These are phyloP conservation scores for Blastobotrys raffinosifermentans DNA, from an alignment of 1,139 yeast species.

Conservation along the genomic window DNA sequence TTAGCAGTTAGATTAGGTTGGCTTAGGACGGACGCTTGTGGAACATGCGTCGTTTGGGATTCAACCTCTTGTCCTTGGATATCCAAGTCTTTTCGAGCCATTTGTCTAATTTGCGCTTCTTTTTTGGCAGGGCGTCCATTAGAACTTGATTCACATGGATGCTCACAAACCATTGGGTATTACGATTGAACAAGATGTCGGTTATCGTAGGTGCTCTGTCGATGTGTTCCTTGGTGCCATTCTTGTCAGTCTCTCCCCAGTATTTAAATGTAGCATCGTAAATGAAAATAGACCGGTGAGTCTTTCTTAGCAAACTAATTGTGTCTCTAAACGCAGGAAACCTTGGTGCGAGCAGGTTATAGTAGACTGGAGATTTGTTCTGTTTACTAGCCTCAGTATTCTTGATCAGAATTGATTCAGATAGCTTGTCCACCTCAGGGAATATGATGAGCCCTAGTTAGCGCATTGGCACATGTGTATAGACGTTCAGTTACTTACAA, in stretches of 20 bases:
- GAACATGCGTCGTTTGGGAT: neutral
- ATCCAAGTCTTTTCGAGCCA: constrained; percentile 28
- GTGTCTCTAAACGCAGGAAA: constrained; percentile 31
- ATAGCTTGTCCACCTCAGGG: constrained; percentile 32
- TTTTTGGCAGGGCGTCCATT: constrained; percentile 46
- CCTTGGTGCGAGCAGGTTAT: constrained; percentile 44
- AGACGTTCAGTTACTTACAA: constrained; percentile 13
- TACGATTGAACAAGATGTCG: constrained; percentile 16
- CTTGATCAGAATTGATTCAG: constrained; percentile 25
- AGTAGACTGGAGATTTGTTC: constrained; percentile 40
- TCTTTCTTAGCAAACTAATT: constrained; percentile 22
- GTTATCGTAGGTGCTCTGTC: neutral
- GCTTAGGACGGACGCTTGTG: neutral
- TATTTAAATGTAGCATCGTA: constrained; percentile 54
- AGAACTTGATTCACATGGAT: constrained; percentile 47
- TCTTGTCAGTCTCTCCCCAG: constrained; percentile 15
- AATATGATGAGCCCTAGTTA: constrained; percentile 30
- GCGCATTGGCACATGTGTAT: constrained; percentile 9
- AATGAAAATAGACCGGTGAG: constrained; percentile 22
- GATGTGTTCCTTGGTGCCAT: neutral
- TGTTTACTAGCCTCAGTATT: constrained; percentile 22
- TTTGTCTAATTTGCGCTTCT: constrained; percentile 23
- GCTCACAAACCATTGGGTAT: constrained; percentile 36
- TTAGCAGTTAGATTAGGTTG: neutral
- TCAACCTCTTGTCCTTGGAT: constrained; percentile 18